phyloP scores from a whole-genome alignment of 495 filamentous ascomycete genomes.

The Daldinia decipiens region DNA sequence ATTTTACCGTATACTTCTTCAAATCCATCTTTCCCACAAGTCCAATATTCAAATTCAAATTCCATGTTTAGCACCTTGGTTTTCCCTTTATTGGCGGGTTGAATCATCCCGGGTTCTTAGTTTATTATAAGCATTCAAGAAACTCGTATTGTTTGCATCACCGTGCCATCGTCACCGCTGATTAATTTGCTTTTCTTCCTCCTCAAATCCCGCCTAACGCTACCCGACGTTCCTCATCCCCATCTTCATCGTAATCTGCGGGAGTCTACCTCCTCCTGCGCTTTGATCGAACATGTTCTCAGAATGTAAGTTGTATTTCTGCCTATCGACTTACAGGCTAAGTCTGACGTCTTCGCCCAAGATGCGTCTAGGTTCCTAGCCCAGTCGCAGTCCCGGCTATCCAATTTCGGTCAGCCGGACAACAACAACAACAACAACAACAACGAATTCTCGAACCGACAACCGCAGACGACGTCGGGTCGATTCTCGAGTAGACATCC shows the following conservation, averaged over 20 bases:
- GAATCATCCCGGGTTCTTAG: constrained; percentile 4
- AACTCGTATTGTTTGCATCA: constrained; percentile 42
- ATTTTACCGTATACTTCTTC: constrained; percentile 26
- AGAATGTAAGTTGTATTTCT: constrained; percentile 77
- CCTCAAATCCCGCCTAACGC: constrained; percentile 25
- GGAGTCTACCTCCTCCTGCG: constrained; percentile 49
- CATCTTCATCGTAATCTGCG: constrained; percentile 29
- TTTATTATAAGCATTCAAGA: constrained; percentile 17
- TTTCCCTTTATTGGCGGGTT: constrained; percentile 33
- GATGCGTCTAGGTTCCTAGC: constrained; percentile 98
- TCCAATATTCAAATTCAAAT: constrained; percentile 17
- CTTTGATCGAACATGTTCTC: constrained; percentile 79
- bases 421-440: constrained; percentile 58
- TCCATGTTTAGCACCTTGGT: not conserved
- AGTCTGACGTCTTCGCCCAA: constrained; percentile 52
- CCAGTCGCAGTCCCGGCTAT: constrained; percentile 90
- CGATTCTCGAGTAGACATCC: constrained; percentile 49
- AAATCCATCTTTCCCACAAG: constrained; percentile 19
- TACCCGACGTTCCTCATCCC: constrained; percentile 12
- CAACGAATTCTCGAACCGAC: constrained; percentile 53
- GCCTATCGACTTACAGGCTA: constrained; percentile 17
- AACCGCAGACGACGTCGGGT: constrained; percentile 48
- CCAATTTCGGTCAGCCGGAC: constrained; percentile 71
- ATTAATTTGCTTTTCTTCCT: constrained; percentile 30
- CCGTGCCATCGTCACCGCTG: constrained; percentile 38